Base-by-base conservation (phyloP, 2,329 filamentous ascomycete genomes). In the Mariannaea elegans region DNA sequence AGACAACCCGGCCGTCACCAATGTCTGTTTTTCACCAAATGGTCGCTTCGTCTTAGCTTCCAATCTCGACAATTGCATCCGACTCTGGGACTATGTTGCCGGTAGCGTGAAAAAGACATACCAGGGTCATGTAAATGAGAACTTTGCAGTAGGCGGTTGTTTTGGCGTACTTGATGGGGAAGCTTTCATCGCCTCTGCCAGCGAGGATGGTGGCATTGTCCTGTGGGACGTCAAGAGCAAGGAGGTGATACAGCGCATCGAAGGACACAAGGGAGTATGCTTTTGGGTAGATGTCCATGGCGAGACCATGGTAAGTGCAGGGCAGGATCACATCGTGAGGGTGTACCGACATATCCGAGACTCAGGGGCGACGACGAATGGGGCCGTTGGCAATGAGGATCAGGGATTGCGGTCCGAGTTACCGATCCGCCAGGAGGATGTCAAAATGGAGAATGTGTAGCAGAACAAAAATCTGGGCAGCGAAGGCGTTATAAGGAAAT, bases 101-200 rank as follows among this genome's bases (percentile, higher is more conserved):
- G 94, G 94, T 7, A 88, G 89, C 24, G 95, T 95, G 68, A 90
- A 97, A 71, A 99, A 99, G 82, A 99, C 95, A 13, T 99, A 98
- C 76, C 93, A 97, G 74, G 95, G 95, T 0, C 95, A 98, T 72
- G 79, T 81, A 54, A 99, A 99, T 75, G 83, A 87, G 54, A 89
- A 89, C 62, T 98, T 91, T 77, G 94, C 92, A 65, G 83, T 98
- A n/a, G 87, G 87, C 3, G 92, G 93, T 4, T 90, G 90, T 38
- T 97, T 98, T 72, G 94, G 92, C 12, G 83, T 86, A 52, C 69
- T 77, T 41, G 77, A 70, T 12, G 73, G 70, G 3, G 69, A 73
- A 21, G 72, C 81, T 0, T 97, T 97, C 69, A 86, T 94, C 14
- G 91, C 89, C 0, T 91, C 90, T 31, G 93, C 94, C 0, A 96